A percentile compares a stretch with the other conserved stretches of the same genome.
Evolutionary conservation across 2,329 filamentous ascomycete species (phyloP).

Genomic region (Lachnellula occidentalis): DNA sequence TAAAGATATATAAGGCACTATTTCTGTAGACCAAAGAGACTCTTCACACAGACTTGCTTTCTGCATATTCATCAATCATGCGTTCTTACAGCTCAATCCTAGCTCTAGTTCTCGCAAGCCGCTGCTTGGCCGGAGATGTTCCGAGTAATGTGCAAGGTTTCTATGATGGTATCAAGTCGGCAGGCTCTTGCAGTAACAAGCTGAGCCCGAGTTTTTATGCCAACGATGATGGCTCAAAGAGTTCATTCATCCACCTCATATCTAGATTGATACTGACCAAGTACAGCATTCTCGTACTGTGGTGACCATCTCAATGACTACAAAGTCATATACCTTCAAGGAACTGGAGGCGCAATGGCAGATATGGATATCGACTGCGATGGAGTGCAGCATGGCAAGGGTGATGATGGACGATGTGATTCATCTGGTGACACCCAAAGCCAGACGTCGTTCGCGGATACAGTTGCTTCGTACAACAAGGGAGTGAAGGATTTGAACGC

Average conservation of each 20-base stretch:
- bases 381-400: conserved; percentile 38
- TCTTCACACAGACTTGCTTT: too few species aligned
- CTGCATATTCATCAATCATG: not conserved
- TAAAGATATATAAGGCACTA: too few species aligned
- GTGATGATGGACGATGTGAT: conserved; percentile 41
- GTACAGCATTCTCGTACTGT: conserved; percentile 39
- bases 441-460: conserved; percentile 43
- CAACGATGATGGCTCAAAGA: conserved; percentile 32
- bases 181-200: conserved; percentile 35
- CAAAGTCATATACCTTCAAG: conserved; percentile 45
- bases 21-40: too few species aligned
- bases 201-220: conserved; percentile 40
- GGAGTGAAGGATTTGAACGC: conserved; percentile 44
- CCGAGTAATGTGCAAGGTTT: conserved; percentile 39
- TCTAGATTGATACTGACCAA: not conserved
- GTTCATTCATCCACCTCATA: conserved; percentile 23
- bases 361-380: conserved; percentile 59
- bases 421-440: conserved; percentile 40
- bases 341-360: conserved; percentile 36
- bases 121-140: conserved; percentile 23
- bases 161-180: conserved; percentile 36
- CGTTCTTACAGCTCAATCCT: conserved; percentile 1
- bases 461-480: conserved; percentile 34
- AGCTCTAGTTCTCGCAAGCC: not conserved
- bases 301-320: conserved; percentile 37